Percentiles rank a stretch among this genome's conserved stretches.
Evolutionary conservation across 805 yeast genomes (phyloP).

Genomic region (Debaryomyces castellii): DNA sequence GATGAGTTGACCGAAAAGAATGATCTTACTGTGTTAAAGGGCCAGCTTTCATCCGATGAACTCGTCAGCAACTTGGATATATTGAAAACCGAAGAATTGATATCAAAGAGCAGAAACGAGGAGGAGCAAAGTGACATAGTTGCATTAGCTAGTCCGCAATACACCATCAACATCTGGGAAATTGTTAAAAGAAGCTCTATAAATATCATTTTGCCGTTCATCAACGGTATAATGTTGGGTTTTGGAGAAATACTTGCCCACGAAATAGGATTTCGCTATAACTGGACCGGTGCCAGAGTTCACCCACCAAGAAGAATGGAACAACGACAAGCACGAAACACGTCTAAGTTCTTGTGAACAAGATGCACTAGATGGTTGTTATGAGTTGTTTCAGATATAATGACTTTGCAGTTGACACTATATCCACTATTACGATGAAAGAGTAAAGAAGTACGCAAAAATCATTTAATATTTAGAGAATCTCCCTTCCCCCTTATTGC

Average conservation of each 20-base stretch:
- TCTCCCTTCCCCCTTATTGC: too few relatives aligned
- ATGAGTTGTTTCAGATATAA: too few relatives aligned
- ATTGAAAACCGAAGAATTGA: constrained; percentile 23
- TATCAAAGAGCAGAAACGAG: constrained; percentile 18
- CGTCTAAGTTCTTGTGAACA: constrained; percentile 16
- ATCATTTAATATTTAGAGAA: too few relatives aligned
- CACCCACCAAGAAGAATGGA: constrained; percentile 35
- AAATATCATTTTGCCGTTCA: constrained; percentile 79
- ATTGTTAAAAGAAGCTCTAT: constrained; percentile 56
- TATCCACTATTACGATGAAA: too few relatives aligned
- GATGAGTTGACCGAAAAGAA: constrained; percentile 12
- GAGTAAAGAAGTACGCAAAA: too few relatives aligned
- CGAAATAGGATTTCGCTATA: constrained; percentile 78
- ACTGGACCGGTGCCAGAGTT: constrained; percentile 73
- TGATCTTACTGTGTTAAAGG: constrained; percentile 19
- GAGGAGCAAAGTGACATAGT: constrained; percentile 5
- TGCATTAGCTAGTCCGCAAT: not conserved
- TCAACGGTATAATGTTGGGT: constrained; percentile 94
- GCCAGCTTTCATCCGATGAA: constrained; percentile 32
- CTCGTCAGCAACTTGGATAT: constrained; percentile 28
- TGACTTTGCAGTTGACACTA: too few relatives aligned
- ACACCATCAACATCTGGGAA: constrained; percentile 30
- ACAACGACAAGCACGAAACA: constrained; percentile 17
- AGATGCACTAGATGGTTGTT: too few relatives aligned
- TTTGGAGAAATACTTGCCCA: constrained; percentile 95